Evolutionary conservation across 2,329 filamentous ascomycete genomes (phyloP), one percentile per base, ranked within the genome.

Genomic region (Talaromyces amestolkiae): DNA sequence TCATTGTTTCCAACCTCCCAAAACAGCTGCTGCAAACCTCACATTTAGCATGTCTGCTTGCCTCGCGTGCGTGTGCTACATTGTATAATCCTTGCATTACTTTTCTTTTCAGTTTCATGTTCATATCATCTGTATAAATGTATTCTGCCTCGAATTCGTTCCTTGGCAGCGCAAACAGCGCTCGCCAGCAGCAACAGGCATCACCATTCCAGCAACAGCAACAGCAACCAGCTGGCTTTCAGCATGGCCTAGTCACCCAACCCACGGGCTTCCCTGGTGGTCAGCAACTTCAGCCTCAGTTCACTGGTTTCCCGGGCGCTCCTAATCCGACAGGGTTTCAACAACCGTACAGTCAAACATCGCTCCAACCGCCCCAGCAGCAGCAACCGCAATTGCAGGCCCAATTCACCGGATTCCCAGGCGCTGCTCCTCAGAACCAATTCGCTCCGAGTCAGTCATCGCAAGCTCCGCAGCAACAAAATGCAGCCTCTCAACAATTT

Each of bases 71-170:
- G 37, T n/a, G 51, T 58, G 49, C 41, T 58, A n/a, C 58, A 47
- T 41, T 63, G 17, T 45, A n/a, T 37, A 3, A 58, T 61, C 15
- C 27, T 24, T 49, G 31, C 19, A 37, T 49, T 15, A 24, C 24
- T 58, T 27, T 6, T 1, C 37, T 49, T 27, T 58, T 39, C 17
- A 22, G n/a, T 63, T 63, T 63, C 58, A 67, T 67, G 65, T 60
- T 51, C 19, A 58, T 64, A 59, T 22, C 69, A 65, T 70, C 66
- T 67, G 61, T 53, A 75, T 76, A 73, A 80, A 97, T 97, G 94
- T 98, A 92, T 82, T 95, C 92, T 70, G 92, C 90, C 77, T 91
- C 92, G 70, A 96, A 91, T 83, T 89, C 91, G 69, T 97, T 89
- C 79, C 81, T 96, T 74, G 92, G 92, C 79, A 90, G 89, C 81